A percentile compares a stretch with the other conserved stretches of the same genome.
Conservation (phyloP, 208 protist species). For the Trichomonas tenax region DNA sequence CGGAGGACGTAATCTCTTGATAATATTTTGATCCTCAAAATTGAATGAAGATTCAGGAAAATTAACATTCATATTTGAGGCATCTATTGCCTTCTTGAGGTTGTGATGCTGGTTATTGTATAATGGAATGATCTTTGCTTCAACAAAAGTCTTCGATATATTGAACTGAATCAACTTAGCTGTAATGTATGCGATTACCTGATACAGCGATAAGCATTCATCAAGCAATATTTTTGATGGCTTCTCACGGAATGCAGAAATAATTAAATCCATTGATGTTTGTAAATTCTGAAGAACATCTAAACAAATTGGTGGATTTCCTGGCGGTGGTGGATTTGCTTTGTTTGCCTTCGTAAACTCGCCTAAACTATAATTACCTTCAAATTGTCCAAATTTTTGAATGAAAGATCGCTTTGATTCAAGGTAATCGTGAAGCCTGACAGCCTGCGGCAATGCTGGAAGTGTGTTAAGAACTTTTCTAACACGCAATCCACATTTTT, state of each 20-base stretch:
- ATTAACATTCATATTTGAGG: neutral
- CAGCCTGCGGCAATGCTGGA: neutral
- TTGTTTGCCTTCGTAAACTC: neutral
- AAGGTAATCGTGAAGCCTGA: neutral
- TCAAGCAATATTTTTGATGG: neutral
- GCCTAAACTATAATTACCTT: neutral
- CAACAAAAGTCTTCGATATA: neutral
- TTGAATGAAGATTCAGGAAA: neutral
- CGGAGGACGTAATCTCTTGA: neutral
- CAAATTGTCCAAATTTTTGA: neutral
- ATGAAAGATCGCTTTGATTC: neutral
- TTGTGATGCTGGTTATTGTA: neutral
- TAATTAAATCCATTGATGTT: neutral
- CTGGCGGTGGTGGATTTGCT: neutral
- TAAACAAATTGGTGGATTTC: neutral
- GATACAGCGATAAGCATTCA: neutral
- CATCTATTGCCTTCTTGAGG: neutral
- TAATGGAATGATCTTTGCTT: neutral
- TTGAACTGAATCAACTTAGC: neutral
- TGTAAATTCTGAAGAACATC: neutral
- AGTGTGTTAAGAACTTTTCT: neutral
- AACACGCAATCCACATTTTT: neutral
- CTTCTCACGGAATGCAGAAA: neutral
- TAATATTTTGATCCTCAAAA: neutral
- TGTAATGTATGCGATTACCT: neutral